Conservation (phyloP, 495 filamentous ascomycete species). For the Ramalina peruviana region DNA sequence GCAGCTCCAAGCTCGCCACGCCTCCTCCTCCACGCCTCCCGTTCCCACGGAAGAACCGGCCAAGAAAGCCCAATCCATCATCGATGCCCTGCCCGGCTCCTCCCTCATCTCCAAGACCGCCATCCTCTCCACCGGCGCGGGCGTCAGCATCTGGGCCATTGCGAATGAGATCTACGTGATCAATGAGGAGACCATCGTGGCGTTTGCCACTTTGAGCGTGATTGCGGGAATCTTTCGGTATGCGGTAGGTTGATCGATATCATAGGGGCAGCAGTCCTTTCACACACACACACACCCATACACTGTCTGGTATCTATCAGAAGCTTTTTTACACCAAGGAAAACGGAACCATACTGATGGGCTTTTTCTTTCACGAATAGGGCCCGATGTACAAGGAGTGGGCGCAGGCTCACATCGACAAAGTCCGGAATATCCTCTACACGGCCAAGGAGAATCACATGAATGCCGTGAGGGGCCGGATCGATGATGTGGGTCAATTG, state of each 20-base stretch:
- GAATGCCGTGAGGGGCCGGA: constrained; percentile 81
- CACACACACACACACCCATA: too few relatives aligned
- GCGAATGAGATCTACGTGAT: constrained; percentile 99
- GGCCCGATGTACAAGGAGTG: constrained; percentile 85
- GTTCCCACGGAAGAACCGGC: constrained; percentile 74
- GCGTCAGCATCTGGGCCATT: constrained; percentile 84
- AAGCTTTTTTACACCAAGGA: too few relatives aligned
- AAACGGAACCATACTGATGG: too few relatives aligned
- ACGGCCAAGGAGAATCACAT: constrained; percentile 87
- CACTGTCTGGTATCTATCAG: too few relatives aligned
- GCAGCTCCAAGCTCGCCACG: constrained; percentile 49
- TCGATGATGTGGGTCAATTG: constrained; percentile 86
- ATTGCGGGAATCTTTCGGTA: constrained; percentile 84
- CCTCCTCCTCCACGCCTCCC: constrained; percentile 49
- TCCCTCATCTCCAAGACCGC: constrained; percentile 86
- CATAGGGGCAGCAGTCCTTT: too few relatives aligned
- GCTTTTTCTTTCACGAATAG: background rate
- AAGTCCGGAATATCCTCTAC: constrained; percentile 88
- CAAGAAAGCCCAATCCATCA: constrained; percentile 86
- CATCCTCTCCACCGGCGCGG: constrained; percentile 83
- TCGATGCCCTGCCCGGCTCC: constrained; percentile 78
- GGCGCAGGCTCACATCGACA: constrained; percentile 73
- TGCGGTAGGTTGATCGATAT: constrained; percentile 23
- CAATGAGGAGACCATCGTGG: constrained; percentile 93
- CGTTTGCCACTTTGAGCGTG: constrained; percentile 74